Evolutionary conservation across 495 filamentous ascomycete genomes (phyloP).

Genomic region (Penicillium canariense): DNA sequence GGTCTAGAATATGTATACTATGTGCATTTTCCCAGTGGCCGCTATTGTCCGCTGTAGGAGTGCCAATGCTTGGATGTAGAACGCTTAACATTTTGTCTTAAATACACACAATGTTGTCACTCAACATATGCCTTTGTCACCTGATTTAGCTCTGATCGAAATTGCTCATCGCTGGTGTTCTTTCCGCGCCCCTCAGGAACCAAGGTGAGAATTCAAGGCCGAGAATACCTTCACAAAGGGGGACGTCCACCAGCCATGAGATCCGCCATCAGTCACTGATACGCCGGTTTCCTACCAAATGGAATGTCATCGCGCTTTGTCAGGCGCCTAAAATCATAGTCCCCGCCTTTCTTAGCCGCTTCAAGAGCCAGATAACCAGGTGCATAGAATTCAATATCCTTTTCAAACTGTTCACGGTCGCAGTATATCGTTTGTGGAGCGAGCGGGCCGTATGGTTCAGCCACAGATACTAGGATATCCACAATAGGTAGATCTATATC

Average conservation of each 20-base stretch:
- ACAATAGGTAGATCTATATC: constrained; percentile 13
- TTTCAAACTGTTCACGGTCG: constrained; percentile 9
- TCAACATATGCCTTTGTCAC: no score
- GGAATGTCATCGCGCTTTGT: constrained; percentile 1
- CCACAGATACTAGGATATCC: constrained; percentile 9
- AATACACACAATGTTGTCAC: no score
- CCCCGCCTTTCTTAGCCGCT: constrained; percentile 7
- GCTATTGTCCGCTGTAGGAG: no score
- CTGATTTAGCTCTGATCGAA: no score
- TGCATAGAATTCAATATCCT: constrained; percentile 11
- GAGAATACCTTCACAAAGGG: constrained; percentile 3
- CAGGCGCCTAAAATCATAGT: constrained; percentile 15
- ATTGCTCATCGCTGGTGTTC: no score
- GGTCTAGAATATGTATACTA: no score
- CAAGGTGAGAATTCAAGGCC: no score
- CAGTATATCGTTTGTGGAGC: background rate
- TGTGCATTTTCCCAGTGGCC: no score
- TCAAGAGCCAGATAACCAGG: constrained; percentile 13
- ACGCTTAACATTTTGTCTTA: no score
- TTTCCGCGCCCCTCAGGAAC: no score
- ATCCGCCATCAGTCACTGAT: constrained; percentile 5
- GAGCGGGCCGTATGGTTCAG: background rate
- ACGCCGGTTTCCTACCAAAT: constrained; percentile 2
- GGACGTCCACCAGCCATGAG: constrained; percentile 4
- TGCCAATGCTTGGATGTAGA: no score